Percentiles rank a stretch among this genome's conserved stretches.
Conservation (phyloP, 805 yeast species). For the Torulaspora gathmanii region DNA sequence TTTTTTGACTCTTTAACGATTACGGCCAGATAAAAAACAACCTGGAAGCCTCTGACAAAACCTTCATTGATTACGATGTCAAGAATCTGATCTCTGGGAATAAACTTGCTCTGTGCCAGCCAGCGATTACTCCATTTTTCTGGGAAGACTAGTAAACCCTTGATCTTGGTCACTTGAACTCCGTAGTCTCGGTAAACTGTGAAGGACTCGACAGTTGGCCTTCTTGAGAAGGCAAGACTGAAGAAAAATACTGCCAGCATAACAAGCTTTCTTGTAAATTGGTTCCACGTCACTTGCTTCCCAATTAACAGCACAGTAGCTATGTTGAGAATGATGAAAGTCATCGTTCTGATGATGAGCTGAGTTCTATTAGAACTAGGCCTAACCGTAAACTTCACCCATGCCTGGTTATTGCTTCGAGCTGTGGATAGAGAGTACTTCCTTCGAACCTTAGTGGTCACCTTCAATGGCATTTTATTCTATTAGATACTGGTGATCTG, state of each 20-base stretch:
- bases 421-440: slow-evolving; percentile 9
- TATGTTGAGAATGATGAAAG: slow-evolving; percentile 2
- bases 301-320: background rate
- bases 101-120: slow-evolving; percentile 37
- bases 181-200: slow-evolving; percentile 27
- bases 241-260: background rate
- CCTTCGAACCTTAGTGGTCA: background rate
- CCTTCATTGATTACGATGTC: slow-evolving; percentile 76
- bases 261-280: background rate
- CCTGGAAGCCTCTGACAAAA: slow-evolving; percentile 56
- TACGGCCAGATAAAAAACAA: slow-evolving; percentile 58
- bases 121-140: slow-evolving; percentile 11
- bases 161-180: slow-evolving; percentile 20
- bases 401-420: slow-evolving; percentile 8
- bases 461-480: background rate
- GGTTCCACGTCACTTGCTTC: background rate
- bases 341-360: slow-evolving; percentile 1
- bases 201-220: slow-evolving; percentile 24
- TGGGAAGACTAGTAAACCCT: slow-evolving; percentile 28
- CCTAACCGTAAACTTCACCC: slow-evolving; percentile 13
- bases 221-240: slow-evolving; percentile 9
- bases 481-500: background rate
- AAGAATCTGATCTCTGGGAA: slow-evolving; percentile 52
- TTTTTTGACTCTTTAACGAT: slow-evolving; percentile 42
- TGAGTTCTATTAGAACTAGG: slow-evolving; percentile 10